Percentiles rank a stretch among this genome's conserved stretches.
Conservation (phyloP, 768 basidiomycete genomes). For the Hortiboletus flavorubellus region DNA sequence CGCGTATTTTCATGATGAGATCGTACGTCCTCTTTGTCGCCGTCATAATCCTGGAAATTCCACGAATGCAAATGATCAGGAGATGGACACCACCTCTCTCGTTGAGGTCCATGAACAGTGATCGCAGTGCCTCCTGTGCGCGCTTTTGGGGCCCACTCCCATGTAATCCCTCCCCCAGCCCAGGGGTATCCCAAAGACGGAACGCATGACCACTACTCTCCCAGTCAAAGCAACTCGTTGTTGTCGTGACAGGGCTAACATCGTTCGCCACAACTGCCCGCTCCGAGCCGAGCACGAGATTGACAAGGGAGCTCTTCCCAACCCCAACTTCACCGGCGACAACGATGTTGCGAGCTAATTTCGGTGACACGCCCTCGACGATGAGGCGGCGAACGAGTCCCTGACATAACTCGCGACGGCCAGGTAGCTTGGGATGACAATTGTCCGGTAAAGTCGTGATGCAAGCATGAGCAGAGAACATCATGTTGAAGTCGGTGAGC, state of each 20-base stretch:
- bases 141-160: slow-evolving; percentile 18
- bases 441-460: slow-evolving; percentile 19
- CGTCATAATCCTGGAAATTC: slow-evolving; percentile 13
- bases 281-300: slow-evolving; percentile 24
- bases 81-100: slow-evolving; percentile 24
- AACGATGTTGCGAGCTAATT: slow-evolving; percentile 21
- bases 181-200: slow-evolving; percentile 31
- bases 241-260: slow-evolving; percentile 17
- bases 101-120: slow-evolving; percentile 20
- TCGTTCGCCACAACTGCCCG: slow-evolving; percentile 16
- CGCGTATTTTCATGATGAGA: slow-evolving; percentile 13
- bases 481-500: slow-evolving; percentile 32
- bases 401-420: slow-evolving; percentile 19
- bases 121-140: slow-evolving; percentile 19
- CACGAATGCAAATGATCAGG: slow-evolving; percentile 27
- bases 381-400: slow-evolving; percentile 14
- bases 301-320: slow-evolving; percentile 29
- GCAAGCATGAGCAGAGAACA: slow-evolving; percentile 28
- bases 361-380: slow-evolving; percentile 19
- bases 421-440: slow-evolving; percentile 20
- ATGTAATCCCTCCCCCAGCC: slow-evolving; percentile 23
- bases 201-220: slow-evolving; percentile 9
- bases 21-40: slow-evolving; percentile 20
- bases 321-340: slow-evolving; percentile 27
- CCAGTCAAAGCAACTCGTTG: slow-evolving; percentile 11